These are phyloP conservation scores for Clavariopsis aquatica DNA, from an alignment of 495 filamentous ascomycete genomes.

Conservation along the genomic window DNA sequence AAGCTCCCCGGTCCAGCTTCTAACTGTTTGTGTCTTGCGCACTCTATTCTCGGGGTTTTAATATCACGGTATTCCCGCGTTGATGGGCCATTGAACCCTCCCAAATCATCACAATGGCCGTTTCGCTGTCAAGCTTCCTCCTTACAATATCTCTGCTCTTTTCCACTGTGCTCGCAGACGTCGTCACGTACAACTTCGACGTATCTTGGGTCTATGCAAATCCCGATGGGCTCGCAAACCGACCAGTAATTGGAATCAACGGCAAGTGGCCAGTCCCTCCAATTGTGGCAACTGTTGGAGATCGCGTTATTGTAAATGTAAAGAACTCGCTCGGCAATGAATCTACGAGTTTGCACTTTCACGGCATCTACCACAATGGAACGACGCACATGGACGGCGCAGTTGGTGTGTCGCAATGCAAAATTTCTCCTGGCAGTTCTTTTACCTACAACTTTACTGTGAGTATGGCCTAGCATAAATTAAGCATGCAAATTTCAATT, in stretches of 20 bases:
- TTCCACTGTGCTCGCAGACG: constrained; percentile 53
- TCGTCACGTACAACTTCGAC: constrained; percentile 75
- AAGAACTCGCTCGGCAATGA: constrained; percentile 50
- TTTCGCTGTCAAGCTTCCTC: constrained; percentile 47
- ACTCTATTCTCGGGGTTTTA: neutral
- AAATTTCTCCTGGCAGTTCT: constrained; percentile 31
- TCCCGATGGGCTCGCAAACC: constrained; percentile 69
- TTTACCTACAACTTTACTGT: constrained; percentile 40
- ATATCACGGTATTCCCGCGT: neutral
- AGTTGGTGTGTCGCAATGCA: constrained; percentile 44
- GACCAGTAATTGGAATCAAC: constrained; percentile 56
- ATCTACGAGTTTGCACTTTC: constrained; percentile 37
- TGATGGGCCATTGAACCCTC: neutral
- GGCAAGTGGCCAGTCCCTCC: constrained; percentile 37
- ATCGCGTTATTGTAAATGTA: constrained; percentile 36
- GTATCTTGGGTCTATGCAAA: constrained; percentile 78
- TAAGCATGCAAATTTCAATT: constrained; percentile 66
- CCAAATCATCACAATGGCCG: constrained; percentile 39
- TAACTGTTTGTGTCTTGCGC: neutral
- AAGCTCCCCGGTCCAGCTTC: neutral
- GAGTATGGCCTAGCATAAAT: constrained; percentile 65
- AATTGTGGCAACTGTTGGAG: constrained; percentile 31
- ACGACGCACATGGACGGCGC: constrained; percentile 37
- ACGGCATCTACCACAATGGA: constrained; percentile 34
- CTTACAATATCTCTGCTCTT: constrained; percentile 44